Percentiles rank a stretch among this genome's conserved stretches.
Conservation (phyloP, 2,329 filamentous ascomycete genomes). For the Alternaria infectoria region DNA sequence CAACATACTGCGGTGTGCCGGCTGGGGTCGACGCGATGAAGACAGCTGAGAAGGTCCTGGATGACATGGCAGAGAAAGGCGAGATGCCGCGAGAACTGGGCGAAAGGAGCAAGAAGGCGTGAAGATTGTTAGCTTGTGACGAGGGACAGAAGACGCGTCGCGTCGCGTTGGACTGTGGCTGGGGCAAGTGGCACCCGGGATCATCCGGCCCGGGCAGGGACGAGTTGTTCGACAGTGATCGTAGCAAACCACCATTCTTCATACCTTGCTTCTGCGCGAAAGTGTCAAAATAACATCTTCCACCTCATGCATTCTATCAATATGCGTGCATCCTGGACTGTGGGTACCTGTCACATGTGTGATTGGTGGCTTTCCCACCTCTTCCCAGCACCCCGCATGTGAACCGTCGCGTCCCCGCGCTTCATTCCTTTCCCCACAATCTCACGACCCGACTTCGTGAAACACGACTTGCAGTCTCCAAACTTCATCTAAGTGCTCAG, state of each 20-base stretch:
- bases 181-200: neutral
- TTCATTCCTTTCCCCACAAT: conserved; percentile 32
- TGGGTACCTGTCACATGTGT: neutral
- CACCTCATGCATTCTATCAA: neutral
- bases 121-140: neutral
- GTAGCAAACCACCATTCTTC: neutral
- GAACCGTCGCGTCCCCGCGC: conserved; percentile 6
- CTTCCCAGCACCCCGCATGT: conserved; percentile 28
- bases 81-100: conserved; percentile 46
- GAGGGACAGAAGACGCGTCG: neutral
- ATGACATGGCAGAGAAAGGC: conserved; percentile 58
- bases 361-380: conserved; percentile 11
- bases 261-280: neutral
- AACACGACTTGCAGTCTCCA: conserved; percentile 16
- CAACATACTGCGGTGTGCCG: conserved; percentile 61
- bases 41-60: conserved; percentile 58
- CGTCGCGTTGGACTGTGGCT: neutral
- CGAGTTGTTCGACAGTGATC: neutral
- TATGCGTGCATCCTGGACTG: neutral
- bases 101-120: conserved; percentile 38
- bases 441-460: conserved; percentile 15
- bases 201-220: neutral
- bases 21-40: conserved; percentile 63
- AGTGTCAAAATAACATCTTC: neutral
- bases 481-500: conserved; percentile 2